A percentile compares a stretch with the other conserved stretches of the same genome.
Conservation (phyloP, 768 basidiomycete species). For the Gymnopilus dilepis region DNA sequence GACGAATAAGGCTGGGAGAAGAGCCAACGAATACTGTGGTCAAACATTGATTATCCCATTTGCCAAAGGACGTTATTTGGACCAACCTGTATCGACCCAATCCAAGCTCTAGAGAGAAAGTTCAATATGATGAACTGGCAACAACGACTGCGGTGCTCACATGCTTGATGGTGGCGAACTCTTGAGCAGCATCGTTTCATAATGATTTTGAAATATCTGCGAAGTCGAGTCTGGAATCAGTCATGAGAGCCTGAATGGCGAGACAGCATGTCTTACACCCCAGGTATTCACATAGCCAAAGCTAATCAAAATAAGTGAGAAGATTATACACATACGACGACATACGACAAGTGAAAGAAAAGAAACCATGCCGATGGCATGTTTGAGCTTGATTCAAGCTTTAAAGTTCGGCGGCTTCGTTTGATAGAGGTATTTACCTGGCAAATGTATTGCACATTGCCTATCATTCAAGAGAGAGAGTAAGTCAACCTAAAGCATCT, state of each 20-base stretch:
- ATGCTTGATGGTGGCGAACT: slow-evolving; percentile 62
- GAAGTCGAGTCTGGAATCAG: neutral
- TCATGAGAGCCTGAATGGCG: neutral
- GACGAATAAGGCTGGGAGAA: slow-evolving; percentile 62
- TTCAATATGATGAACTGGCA: neutral
- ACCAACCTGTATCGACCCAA: slow-evolving; percentile 72
- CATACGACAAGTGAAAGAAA: neutral
- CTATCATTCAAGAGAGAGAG: slow-evolving; percentile 24
- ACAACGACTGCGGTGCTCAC: slow-evolving; percentile 48
- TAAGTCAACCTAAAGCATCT: slow-evolving; percentile 4
- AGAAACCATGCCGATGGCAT: neutral
- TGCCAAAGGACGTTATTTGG: neutral
- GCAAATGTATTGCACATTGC: slow-evolving; percentile 52
- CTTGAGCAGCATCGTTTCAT: slow-evolving; percentile 56
- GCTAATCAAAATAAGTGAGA: slow-evolving; percentile 30
- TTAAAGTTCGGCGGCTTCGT: neutral
- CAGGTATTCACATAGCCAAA: slow-evolving; percentile 78
- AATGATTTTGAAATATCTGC: slow-evolving; percentile 79
- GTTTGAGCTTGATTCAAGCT: no score
- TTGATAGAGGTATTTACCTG: slow-evolving; percentile 42
- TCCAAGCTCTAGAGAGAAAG: slow-evolving; percentile 63
- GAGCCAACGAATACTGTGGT: slow-evolving; percentile 63
- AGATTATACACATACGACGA: no score
- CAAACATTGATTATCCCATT: no score
- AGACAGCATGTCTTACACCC: slow-evolving; percentile 55